phyloP scores from a whole-genome alignment of 2,329 filamentous ascomycete genomes.

The Emericellopsis atlantica region DNA sequence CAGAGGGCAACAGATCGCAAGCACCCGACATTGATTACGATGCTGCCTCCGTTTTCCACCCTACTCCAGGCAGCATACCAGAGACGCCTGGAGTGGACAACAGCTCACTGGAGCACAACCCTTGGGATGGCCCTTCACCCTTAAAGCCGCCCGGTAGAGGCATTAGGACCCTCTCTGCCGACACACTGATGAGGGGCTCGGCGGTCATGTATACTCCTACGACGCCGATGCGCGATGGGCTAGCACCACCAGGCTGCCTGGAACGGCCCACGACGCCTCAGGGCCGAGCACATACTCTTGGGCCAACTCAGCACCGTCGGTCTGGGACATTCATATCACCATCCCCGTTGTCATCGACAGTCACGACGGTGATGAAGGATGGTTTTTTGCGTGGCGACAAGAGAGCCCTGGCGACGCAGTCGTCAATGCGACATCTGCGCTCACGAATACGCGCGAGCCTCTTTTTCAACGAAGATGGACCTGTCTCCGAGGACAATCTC shows the following conservation, averaged over 20 bases:
- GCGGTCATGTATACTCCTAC: slow-evolving; percentile 11
- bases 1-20: slow-evolving; percentile 22
- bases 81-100: slow-evolving; percentile 14
- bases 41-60: slow-evolving; percentile 18
- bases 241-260: slow-evolving; percentile 8
- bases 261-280: slow-evolving; percentile 15
- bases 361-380: slow-evolving; percentile 45
- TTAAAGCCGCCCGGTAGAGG: slow-evolving; percentile 18
- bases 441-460: slow-evolving; percentile 40
- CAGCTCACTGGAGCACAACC: slow-evolving; percentile 26
- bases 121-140: slow-evolving; percentile 18
- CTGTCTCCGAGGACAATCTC: slow-evolving; percentile 13
- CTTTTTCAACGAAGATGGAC: slow-evolving; percentile 34
- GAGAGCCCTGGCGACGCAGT: slow-evolving; percentile 22
- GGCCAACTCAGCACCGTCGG: slow-evolving; percentile 15
- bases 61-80: slow-evolving; percentile 12
- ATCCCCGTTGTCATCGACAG: slow-evolving; percentile 45
- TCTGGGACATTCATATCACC: slow-evolving; percentile 42
- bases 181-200: slow-evolving; percentile 17
- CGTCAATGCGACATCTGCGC: slow-evolving; percentile 32
- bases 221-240: slow-evolving; percentile 18
- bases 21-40: slow-evolving; percentile 21
- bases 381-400: slow-evolving; percentile 35
- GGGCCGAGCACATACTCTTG: slow-evolving; percentile 11
- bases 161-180: slow-evolving; percentile 22